Base-by-base conservation (phyloP, 352 stramenopile species). In the Pythium chondricola region DNA sequence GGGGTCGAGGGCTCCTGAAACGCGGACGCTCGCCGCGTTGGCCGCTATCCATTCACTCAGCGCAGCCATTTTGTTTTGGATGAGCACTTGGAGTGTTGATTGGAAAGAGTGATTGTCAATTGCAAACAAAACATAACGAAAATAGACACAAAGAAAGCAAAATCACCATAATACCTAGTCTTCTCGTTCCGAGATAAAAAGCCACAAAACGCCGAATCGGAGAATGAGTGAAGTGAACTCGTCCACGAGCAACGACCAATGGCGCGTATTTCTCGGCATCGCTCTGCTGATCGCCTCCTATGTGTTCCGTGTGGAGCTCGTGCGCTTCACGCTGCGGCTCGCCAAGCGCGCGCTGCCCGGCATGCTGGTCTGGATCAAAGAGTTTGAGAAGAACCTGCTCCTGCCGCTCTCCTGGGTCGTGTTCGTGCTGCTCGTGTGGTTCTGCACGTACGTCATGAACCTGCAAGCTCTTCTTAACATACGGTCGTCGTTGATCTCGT, bases 321-420 rank as follows among this genome's bases (percentile, higher is more conserved):
- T 93, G 33, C 79, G 75, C 21, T 87, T 91, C 56, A 79, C 71
- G 33, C 63, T 93, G 40, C 71, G 70, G 13, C 60, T 93, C 7
- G 63, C 60, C 52, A 68, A 76, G n/a, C 79, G 82, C 16, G 68
- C 74, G 18, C 26, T 85, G 17, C 76, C 79, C 2, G 63, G 63
- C 32, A 59, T 79, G 24, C 68, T 81, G 41, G 67, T 76, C n/a
- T 90, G 74, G 73, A 68, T 93, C 40, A 76, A 82, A 30, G 74
- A 93, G 65, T 91, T 93, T 50, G 82, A 93, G 52, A 90, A 91
- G 48, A 84, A 71, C 52, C 60, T 93, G 20, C 40, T 88, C 45
- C 63, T 67, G 26, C 82, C 82, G 35, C 61, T 93, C 1, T 87
- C 82, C 0, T 93, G 79, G 76, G 73, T 89, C 29, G 73, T 93